Evolutionary conservation across 768 basidiomycete genomes (phyloP), one percentile per base, ranked within the genome.

Genomic region (Tulasnella sp.): DNA sequence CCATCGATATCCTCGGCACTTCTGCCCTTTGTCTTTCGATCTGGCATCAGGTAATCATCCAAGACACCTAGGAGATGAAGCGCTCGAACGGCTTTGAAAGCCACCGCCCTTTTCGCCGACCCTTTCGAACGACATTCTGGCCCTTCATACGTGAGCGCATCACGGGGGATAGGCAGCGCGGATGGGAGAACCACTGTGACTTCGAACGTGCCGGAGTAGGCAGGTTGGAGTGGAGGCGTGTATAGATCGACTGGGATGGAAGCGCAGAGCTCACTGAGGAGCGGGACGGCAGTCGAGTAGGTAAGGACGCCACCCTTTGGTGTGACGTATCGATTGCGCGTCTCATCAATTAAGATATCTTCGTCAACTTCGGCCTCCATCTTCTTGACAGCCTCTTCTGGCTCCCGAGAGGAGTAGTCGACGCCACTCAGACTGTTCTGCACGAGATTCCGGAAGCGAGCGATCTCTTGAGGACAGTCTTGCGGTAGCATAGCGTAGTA

Each of bases 31-130:
- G 77, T 70, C 45, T 75, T 76, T 12, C 81, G 75, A n/a, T 78
- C 73, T 0, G 92, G 91, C 9, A 91, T 75, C 2, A 94, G 76
- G 66, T 86, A 83, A 59, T 91, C 83, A 65, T 93, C 84, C 64
- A 92, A 84, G 3, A 88, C 83, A 27, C 84, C 78, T n/a, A 88
- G 71, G 27, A 74, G 73, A 61, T 83, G 79, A 15, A 94, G 75
- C 2, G 74, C 73, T 64, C 80, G 82, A 21, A 89, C 86, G 2
- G 85, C 90, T 62, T 80, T 70, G 68, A 89, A 93, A 0, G 89
- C 86, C 10, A 80, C 89, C 2, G 85, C 85, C 5, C 91, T 82
- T 65, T 82, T 88, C 0, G 92, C 90, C 66, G 87, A 87, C 61
- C 78, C 82, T 68, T 91, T 92, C 11, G 78, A 80, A 3, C 21